A percentile compares a stretch with the other conserved stretches of the same genome.
These are phyloP conservation scores for Aspergillus sp. DNA, from an alignment of 2,329 filamentous ascomycete species.

Conservation along the genomic window DNA sequence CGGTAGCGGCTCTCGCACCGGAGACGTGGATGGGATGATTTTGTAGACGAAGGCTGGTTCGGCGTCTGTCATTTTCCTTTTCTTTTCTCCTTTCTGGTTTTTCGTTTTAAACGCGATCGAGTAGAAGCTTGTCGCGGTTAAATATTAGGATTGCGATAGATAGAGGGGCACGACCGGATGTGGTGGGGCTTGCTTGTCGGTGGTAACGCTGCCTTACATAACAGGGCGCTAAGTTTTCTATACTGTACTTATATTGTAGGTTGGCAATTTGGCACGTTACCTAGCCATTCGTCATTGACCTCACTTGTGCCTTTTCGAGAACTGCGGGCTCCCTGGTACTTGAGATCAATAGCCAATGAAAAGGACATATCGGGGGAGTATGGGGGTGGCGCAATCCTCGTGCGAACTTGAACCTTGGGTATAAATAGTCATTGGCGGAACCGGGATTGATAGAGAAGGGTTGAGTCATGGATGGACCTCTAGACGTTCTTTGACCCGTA, in stretches of 20 bases:
- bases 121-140: not conserved
- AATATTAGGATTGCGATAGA: not conserved
- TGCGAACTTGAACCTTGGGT: not conserved
- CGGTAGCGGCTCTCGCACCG: conserved; percentile 36
- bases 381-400: not conserved
- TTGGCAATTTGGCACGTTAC: too few relatives aligned
- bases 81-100: not conserved
- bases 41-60: conserved; percentile 39
- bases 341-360: not conserved
- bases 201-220: not conserved
- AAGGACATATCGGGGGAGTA: not conserved
- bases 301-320: not conserved
- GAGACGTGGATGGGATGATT: conserved; percentile 35
- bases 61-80: conserved; percentile 19
- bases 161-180: not conserved
- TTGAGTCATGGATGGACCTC: not conserved
- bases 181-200: not conserved
- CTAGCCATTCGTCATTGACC: not conserved
- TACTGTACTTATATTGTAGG: too few relatives aligned
- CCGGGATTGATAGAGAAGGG: not conserved
- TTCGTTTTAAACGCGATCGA: not conserved
- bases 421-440: not conserved
- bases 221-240: not conserved
- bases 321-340: too few relatives aligned
- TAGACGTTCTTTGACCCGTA: not conserved